Evolutionary conservation across 2,329 filamentous ascomycete genomes (phyloP), one percentile per base, ranked within the genome.

Genomic region (Reticulascus tulasneorum): DNA sequence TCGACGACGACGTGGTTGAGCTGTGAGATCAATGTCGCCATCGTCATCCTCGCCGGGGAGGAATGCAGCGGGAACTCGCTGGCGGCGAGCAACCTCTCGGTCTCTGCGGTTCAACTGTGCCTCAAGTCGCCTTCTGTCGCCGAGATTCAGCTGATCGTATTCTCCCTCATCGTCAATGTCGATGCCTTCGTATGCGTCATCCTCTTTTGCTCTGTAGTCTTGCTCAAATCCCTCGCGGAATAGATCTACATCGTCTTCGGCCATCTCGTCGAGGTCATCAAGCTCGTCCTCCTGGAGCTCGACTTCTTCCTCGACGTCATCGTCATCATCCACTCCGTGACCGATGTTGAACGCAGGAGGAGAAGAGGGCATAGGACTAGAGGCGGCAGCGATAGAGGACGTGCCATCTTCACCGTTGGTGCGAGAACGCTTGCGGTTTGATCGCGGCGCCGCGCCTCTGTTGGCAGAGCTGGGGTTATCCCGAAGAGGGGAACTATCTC

Each of bases 11-110:
- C 90, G 82, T 16, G 86, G 88, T 59, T 94, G 89, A 18, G 83
- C 80, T 16, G 88, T 88, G 16, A 97, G 72, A 55, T 97, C 90
- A 44, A 90, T 73, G 38, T 93, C 79, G 32, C 79, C 84, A 47
- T 93, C 89, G 4, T 93, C 88, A 42, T 91, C 88, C 21, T 95
- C 91, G 21, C 85, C 84, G 7, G 79, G 79, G 24, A 91, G 66
- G 52, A 88, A 91, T 7, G 84, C 86, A 19, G 75, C 75, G 4
- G 85, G 85, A 53, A 86, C 79, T 30, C 77, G 69, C 47, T 82
- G 75, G 46, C 79, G 67, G 37, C 82, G 75, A 17, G 76, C 77
- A 28, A 87, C 72, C 50, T 88, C 83, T 38, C 78, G 72, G 57
- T 93, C 86, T 60, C 86, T 75, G 43, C 79, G 78, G 59, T 84